A percentile compares a stretch with the other conserved stretches of the same genome.
Conservation (phyloP, 441 rosid species). For the Pelargonium australe region DNA sequence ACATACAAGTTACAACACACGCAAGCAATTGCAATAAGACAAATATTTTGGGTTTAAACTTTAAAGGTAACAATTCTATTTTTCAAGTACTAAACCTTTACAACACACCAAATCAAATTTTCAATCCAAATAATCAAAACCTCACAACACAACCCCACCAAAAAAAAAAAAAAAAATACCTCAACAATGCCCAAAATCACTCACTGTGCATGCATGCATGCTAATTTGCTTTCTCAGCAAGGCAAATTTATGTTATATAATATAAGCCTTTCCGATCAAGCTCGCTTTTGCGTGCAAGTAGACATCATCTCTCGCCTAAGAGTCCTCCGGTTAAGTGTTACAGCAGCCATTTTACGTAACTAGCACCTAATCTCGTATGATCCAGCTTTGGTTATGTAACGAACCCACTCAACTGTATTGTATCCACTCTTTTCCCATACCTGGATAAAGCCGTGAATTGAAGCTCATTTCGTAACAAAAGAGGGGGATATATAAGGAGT, state of each 20-base stretch:
- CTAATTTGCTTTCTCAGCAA: not conserved
- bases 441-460: conserved; percentile 27
- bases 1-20: not conserved
- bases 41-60: not conserved
- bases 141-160: not conserved
- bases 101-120: not conserved
- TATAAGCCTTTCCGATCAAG: not conserved
- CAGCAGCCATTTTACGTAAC: not conserved
- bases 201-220: not conserved
- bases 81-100: conserved; percentile 2
- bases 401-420: conserved; percentile 98
- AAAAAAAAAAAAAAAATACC: not conserved
- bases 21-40: not conserved
- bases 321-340: too few species aligned
- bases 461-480: not conserved
- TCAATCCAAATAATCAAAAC: conserved; percentile 2
- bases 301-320: too few species aligned
- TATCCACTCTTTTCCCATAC: conserved; percentile 99
- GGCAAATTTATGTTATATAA: too few species aligned
- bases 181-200: not conserved
- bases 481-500: not conserved
- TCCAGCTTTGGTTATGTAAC: conserved; percentile 93
- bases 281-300: too few species aligned
- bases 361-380: conserved; percentile 97
- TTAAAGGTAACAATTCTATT: not conserved